Evolutionary conservation across 495 filamentous ascomycete species (phyloP), one percentile per base, ranked within the genome.

Genomic region (Penicillium malachiteum): DNA sequence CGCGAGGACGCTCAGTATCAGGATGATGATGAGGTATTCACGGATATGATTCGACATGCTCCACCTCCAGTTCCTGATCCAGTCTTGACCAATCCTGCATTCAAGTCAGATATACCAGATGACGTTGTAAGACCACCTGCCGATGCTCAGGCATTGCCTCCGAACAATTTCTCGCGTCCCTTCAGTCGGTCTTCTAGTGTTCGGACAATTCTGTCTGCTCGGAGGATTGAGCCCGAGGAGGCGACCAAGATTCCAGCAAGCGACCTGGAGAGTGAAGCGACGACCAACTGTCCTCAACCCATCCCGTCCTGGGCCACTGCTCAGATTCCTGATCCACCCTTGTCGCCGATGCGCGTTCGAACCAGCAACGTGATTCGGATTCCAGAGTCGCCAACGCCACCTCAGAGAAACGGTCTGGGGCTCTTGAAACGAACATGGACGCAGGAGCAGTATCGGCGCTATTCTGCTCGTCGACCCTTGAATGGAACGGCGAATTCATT

Each of bases 1-100:
- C 74, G 84, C 12, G 87, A 90, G 67, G 53, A 71, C 33, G 79
- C 86, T 1, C 84, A 88, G 44, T 84, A 83, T 43, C 64, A 77
- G 30, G 78, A 75, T 31, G 81, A 87, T 34, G 60, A 67, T 32
- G 46, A 61, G 21, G 32, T 60, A 9, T 55, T 70, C 18, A 62
- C 51, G 26, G 43, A 46, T 0, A 51, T 64, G 9, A 35, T 60
- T 6, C 60, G 48, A 16, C 53, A 41, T 50, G 40, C 41, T 10
- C 50, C 43, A 52, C 35, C 41, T 10, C 50, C 39, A 21, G 16
- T 40, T 13, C 43, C 56, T 1, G 43, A 33, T 17, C 42, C 55
- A n/a, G 32, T 32, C 37, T 26, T 52, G 7, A 39, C 33, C 9
- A 21, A 8, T 33, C 7, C 18, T 3, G 18, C 45, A 12, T 35